A percentile compares a stretch with the other conserved stretches of the same genome.
Conservation (phyloP, 768 basidiomycete species). For the Agrocybe chaxingu region DNA sequence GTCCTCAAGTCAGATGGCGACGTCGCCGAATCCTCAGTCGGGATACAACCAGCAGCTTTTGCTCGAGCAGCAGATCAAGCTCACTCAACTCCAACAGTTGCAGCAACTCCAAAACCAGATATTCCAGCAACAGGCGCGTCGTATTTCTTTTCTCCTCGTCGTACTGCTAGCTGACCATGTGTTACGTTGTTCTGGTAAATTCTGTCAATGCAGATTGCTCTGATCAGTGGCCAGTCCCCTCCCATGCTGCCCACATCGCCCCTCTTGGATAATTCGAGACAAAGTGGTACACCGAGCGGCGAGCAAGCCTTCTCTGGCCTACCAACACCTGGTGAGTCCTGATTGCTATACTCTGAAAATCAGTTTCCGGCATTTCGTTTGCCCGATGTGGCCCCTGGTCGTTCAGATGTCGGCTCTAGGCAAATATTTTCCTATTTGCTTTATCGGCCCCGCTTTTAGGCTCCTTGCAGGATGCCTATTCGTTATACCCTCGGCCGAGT, state of each 20-base stretch:
- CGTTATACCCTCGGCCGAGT: no score
- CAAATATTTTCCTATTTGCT: no score
- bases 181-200: slow-evolving; percentile 6
- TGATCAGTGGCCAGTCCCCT: slow-evolving; percentile 53
- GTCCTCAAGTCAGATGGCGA: neutral
- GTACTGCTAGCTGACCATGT: slow-evolving; percentile 5
- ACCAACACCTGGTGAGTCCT: slow-evolving; percentile 28
- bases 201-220: slow-evolving; percentile 49
- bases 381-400: neutral
- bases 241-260: slow-evolving; percentile 32
- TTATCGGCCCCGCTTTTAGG: no score
- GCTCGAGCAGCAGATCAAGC: slow-evolving; percentile 74
- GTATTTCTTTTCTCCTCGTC: slow-evolving; percentile 2
- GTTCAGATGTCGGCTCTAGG: neutral
- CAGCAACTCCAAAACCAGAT: slow-evolving; percentile 82
- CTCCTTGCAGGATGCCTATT: no score
- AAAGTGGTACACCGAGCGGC: slow-evolving; percentile 38
- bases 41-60: slow-evolving; percentile 39
- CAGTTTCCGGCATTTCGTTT: neutral
- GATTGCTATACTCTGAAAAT: neutral
- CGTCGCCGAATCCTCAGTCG: neutral
- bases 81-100: slow-evolving; percentile 73
- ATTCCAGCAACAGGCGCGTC: slow-evolving; percentile 82
- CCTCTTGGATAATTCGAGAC: slow-evolving; percentile 17
- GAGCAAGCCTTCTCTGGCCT: slow-evolving; percentile 28